Evolutionary conservation across 78 protist genomes (phyloP), one percentile per base, ranked within the genome.

Genomic region (Polysphondylium violaceum): DNA sequence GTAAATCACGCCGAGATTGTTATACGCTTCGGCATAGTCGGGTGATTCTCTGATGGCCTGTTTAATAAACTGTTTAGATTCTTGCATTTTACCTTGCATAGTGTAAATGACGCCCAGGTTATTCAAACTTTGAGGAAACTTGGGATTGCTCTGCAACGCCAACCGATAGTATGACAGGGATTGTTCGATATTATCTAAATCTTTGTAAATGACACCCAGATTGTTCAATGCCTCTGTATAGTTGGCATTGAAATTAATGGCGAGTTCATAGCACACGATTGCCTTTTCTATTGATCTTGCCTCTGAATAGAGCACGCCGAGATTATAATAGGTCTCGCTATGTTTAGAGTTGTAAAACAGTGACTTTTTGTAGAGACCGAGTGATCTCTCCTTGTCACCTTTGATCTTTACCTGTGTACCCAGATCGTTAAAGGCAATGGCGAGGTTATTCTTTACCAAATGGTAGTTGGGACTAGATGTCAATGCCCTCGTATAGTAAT

Each of bases 191-290:
- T 71, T 87, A 23, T 74, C 55, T 12, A 47, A 1, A 17, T 69
- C 76, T 63, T 89, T 73, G 73, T 53, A 83, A 21, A 94, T 5
- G 0, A 88, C 96, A 2, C 95, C 97, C 36, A 93, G 50, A 93
- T 96, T 96, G 89, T 92, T 92, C 67, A 51, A 59, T 16, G 96
- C 96, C 40, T 88, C 95, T 21, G 90, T 59, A 86, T 86, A 87
- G 51, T 55, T 68, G 1, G 95, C 90, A 55, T 68, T 74, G 35
- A 90, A 61, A 31, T 65, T 47, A 35, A 96, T 73, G 33, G 97
- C 96, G 3, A 90, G 47, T 35, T 88, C 89, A 86, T 94, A 96
- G 81, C 61, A 25, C 21, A 83, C 76, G 53, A 72, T 69, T 58
- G 90, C 77, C 16, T 83, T 86, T 27, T 64, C 90, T 17, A 41